Evolutionary conservation across 1,139 yeast genomes (phyloP), one percentile per base, ranked within the genome.

Genomic region (Saccharomyces pastorianus): DNA sequence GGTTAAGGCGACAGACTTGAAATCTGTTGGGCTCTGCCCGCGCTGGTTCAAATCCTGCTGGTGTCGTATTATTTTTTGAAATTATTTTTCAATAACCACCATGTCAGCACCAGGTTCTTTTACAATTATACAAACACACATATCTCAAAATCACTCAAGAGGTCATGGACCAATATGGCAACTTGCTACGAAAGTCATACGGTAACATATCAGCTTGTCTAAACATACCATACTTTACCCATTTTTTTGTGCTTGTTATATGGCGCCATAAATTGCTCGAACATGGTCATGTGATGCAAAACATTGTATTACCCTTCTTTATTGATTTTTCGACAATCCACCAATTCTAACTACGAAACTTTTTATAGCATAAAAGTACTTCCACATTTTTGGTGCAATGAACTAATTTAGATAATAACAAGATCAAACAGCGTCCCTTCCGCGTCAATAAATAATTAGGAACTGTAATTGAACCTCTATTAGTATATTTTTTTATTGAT

Each of bases 11-110:
- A 62, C 65, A 64, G 67, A 64, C 66, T 65, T 63, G 67, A 65
- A 64, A 65, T 63, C 67, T 64, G 65, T 64, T 65, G 67, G 67
- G 67, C 68, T 63, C 63, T 64, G 68, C 67, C 68, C 68, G 68
- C 68, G 67, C 66, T 59, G 67, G 68, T 64, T 64, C 68, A 61
- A 64, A 63, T 64, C 67, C 67, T 63, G 67, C 66, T 57, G 67
- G 62, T 63, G 66, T 65, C 67, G 67, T 23, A 23, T 55, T 55
- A 56, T 55, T 61, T 61, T 61, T 59, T 58, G 28, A 26, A 8
- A n/a, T 2, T 7, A n/a, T n/a, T 32, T 32, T n/a, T 29, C 6
- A 29, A 29, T 29, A 11, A 9, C 6, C n/a, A 29, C 32, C 13
- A 13, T 9, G n/a, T 11, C 6, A 29, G 26, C 14, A 13, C 8